phyloP scores from a whole-genome alignment of 2,329 filamentous ascomycete genomes.

The Laburnicola sp. region DNA sequence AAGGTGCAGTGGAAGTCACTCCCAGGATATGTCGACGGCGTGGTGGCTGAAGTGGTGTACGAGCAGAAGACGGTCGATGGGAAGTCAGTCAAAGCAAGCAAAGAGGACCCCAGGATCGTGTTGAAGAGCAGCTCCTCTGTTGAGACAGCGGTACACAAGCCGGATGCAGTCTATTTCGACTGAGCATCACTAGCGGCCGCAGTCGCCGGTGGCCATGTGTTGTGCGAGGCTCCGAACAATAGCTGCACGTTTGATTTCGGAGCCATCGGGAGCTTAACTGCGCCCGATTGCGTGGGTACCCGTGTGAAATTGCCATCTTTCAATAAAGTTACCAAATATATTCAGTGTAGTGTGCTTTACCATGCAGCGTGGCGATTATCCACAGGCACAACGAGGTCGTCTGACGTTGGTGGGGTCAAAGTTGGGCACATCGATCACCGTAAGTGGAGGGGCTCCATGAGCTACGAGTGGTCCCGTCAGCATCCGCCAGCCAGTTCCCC shows the following conservation, averaged over 20 bases:
- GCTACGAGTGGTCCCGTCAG: slow-evolving; percentile 11
- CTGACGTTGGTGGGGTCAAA: slow-evolving; percentile 11
- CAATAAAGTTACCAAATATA: slow-evolving; percentile 14
- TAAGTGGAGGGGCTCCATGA: slow-evolving; percentile 13
- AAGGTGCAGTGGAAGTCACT: slow-evolving; percentile 48
- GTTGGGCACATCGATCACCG: slow-evolving; percentile 13
- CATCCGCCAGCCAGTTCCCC: slow-evolving; percentile 19
- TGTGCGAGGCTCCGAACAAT: slow-evolving; percentile 8
- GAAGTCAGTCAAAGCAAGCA: slow-evolving; percentile 47
- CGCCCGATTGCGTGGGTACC: too few species aligned
- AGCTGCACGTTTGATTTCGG: slow-evolving; percentile 15
- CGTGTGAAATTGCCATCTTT: slow-evolving; percentile 13
- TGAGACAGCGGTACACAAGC: slow-evolving; percentile 51
- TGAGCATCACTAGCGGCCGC: slow-evolving; percentile 16
- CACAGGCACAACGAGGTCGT: slow-evolving; percentile 13
- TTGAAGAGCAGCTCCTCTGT: slow-evolving; percentile 45
- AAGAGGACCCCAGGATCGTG: slow-evolving; percentile 50
- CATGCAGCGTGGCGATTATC: slow-evolving; percentile 22
- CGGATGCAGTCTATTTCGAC: slow-evolving; percentile 50
- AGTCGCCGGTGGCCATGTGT: slow-evolving; percentile 4
- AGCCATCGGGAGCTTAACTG: neutral
- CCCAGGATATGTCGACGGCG: slow-evolving; percentile 47
- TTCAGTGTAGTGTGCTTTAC: slow-evolving; percentile 2
- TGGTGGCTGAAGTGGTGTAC: slow-evolving; percentile 49
- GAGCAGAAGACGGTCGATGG: slow-evolving; percentile 48